These are phyloP conservation scores for Trichoderma atrobrunneum DNA, from an alignment of 2,329 filamentous ascomycete genomes.

Conservation along the genomic window DNA sequence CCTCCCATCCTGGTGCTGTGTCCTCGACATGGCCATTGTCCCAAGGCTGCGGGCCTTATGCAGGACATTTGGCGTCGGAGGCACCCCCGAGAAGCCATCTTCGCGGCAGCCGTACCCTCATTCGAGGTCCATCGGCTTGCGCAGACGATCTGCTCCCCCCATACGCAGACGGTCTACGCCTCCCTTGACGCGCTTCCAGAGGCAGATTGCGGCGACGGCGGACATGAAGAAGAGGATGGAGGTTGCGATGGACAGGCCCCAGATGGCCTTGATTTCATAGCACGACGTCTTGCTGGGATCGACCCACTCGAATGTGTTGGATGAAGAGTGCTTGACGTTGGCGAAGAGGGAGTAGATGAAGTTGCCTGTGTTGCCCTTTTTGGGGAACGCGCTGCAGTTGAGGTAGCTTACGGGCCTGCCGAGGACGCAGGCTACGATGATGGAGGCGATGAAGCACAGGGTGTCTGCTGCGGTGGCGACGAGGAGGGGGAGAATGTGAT, in stretches of 20 bases:
- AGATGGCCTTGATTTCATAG: slow-evolving; percentile 80
- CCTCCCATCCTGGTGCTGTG: slow-evolving; percentile 28
- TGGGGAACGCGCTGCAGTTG: slow-evolving; percentile 59
- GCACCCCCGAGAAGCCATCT: slow-evolving; percentile 30
- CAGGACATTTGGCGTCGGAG: slow-evolving; percentile 23
- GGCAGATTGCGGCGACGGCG: slow-evolving; percentile 21
- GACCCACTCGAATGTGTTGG: slow-evolving; percentile 43
- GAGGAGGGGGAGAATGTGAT: neutral
- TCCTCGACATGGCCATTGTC: slow-evolving; percentile 34
- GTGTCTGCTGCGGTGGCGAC: neutral
- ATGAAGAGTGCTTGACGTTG: slow-evolving; percentile 32
- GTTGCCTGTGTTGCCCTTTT: slow-evolving; percentile 40
- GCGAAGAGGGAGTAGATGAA: slow-evolving; percentile 45
- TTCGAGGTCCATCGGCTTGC: slow-evolving; percentile 46
- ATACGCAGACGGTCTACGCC: slow-evolving; percentile 15
- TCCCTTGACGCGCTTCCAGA: neutral
- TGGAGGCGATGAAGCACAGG: neutral
- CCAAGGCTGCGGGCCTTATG: slow-evolving; percentile 36
- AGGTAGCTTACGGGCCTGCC: slow-evolving; percentile 54
- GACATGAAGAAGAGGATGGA: slow-evolving; percentile 57
- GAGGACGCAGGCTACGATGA: neutral
- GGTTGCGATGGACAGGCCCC: slow-evolving; percentile 79
- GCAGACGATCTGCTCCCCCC: no score
- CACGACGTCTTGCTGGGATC: slow-evolving; percentile 62
- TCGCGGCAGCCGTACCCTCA: slow-evolving; percentile 51